phyloP scores from a whole-genome alignment of 345 rosid genomes.

The Acer negundo region DNA sequence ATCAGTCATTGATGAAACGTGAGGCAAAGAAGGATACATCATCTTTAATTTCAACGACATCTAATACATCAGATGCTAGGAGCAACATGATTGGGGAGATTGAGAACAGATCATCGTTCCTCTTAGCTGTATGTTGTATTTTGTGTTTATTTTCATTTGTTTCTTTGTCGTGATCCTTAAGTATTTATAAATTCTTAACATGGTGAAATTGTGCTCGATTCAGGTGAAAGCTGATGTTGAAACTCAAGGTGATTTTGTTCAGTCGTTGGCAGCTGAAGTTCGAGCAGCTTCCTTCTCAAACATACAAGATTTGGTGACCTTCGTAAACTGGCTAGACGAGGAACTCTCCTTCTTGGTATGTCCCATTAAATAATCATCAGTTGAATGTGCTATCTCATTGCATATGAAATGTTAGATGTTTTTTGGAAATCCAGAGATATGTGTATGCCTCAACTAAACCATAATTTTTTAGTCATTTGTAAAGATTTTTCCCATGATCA shows the following conservation, averaged over 20 bases:
- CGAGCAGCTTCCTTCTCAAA: constrained; percentile 78
- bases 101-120: constrained; percentile 91
- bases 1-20: constrained; percentile 95
- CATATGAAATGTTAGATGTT: neutral
- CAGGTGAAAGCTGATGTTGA: constrained; percentile 99
- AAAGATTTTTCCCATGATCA: neutral
- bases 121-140: constrained; percentile 68
- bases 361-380: neutral
- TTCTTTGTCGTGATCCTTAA: constrained; percentile 4
- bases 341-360: constrained; percentile 97
- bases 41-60: constrained; percentile 63
- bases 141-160: constrained; percentile 19
- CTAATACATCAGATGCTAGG: constrained; percentile 74
- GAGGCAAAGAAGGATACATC: constrained; percentile 87
- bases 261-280: constrained; percentile 86
- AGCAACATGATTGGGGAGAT: constrained; percentile 97
- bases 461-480: neutral
- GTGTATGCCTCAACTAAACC: neutral
- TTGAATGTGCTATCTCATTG: neutral
- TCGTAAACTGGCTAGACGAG: constrained; percentile 98
- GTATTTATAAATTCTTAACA: constrained; percentile 22
- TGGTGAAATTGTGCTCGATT: constrained; percentile 18
- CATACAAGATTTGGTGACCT: constrained; percentile 78
- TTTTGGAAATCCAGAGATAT: constrained; percentile 14
- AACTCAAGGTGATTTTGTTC: constrained; percentile 97